Conservation (phyloP, 441 rosid species). For the Erodium texanum region DNA sequence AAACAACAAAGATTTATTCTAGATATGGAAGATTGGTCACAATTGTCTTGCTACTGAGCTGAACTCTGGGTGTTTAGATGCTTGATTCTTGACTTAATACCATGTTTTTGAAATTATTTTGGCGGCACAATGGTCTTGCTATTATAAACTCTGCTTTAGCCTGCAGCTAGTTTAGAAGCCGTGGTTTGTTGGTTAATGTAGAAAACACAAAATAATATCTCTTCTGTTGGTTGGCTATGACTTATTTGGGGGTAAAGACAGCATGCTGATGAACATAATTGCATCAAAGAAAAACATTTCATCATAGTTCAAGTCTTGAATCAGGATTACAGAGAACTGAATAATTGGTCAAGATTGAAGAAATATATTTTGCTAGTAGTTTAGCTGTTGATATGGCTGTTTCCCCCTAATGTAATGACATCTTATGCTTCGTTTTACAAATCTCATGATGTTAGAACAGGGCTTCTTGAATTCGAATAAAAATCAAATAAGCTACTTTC, state of each 20-base stretch:
- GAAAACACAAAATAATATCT: not conserved
- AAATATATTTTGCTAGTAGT: not conserved
- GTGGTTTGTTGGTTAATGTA: not conserved
- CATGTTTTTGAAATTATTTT: not conserved
- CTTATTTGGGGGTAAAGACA: not conserved
- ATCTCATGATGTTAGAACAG: not conserved
- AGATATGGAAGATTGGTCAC: not conserved
- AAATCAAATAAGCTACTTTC: not conserved
- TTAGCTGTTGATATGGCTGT: not conserved
- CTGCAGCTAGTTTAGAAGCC: not conserved
- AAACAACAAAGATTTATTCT: not conserved
- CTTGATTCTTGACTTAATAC: not conserved
- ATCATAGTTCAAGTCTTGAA: not conserved
- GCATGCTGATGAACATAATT: not conserved
- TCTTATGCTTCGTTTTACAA: not conserved
- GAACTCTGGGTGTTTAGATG: not conserved
- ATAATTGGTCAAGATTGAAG: not conserved
- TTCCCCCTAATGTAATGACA: not conserved
- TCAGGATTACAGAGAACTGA: not conserved
- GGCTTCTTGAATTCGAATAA: constrained; percentile 1
- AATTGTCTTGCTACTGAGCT: not conserved
- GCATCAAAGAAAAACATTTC: not conserved
- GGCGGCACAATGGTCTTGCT: not conserved
- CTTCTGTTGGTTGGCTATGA: not conserved
- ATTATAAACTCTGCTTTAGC: not conserved